Conservation (phyloP, 2,329 filamentous ascomycete species). For the Ophiostoma sp. region DNA sequence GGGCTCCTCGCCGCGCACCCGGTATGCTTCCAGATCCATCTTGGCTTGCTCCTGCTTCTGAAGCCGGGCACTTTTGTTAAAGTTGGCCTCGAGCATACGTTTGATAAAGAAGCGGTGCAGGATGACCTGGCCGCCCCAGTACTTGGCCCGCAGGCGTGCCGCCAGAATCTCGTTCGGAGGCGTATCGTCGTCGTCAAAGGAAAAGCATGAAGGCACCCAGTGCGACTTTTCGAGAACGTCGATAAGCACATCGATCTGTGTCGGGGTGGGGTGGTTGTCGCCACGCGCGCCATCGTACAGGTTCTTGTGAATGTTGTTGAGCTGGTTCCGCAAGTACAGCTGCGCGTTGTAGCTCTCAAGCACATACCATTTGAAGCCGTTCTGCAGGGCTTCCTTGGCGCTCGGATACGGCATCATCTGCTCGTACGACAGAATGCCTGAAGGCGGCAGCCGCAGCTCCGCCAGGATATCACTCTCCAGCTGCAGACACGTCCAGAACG, state of each 20-base stretch:
- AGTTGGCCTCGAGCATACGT: slow-evolving; percentile 49
- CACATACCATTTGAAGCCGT: slow-evolving; percentile 45
- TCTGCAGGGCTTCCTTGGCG: slow-evolving; percentile 41
- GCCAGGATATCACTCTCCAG: slow-evolving; percentile 74
- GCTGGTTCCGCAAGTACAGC: slow-evolving; percentile 57
- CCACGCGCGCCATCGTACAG: slow-evolving; percentile 42
- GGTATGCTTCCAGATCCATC: neutral
- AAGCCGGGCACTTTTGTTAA: slow-evolving; percentile 21
- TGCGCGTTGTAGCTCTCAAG: slow-evolving; percentile 58
- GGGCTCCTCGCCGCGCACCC: slow-evolving; percentile 17
- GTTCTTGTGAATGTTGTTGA: slow-evolving; percentile 58
- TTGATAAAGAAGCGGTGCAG: slow-evolving; percentile 73
- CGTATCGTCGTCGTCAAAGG: slow-evolving; percentile 55
- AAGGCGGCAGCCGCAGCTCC: slow-evolving; percentile 64
- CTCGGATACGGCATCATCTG: slow-evolving; percentile 64
- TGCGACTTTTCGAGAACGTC: slow-evolving; percentile 30
- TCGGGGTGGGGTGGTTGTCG: slow-evolving; percentile 33
- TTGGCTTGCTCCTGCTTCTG: slow-evolving; percentile 24
- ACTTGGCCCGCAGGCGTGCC: slow-evolving; percentile 84
- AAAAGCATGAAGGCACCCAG: slow-evolving; percentile 48
- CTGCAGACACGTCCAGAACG: slow-evolving; percentile 91
- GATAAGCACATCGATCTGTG: slow-evolving; percentile 43
- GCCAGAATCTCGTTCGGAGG: slow-evolving; percentile 72
- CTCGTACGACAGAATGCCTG: slow-evolving; percentile 56
- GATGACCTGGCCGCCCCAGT: slow-evolving; percentile 87